phyloP scores from a whole-genome alignment of 805 yeast species.

The Saitoella complicata region DNA sequence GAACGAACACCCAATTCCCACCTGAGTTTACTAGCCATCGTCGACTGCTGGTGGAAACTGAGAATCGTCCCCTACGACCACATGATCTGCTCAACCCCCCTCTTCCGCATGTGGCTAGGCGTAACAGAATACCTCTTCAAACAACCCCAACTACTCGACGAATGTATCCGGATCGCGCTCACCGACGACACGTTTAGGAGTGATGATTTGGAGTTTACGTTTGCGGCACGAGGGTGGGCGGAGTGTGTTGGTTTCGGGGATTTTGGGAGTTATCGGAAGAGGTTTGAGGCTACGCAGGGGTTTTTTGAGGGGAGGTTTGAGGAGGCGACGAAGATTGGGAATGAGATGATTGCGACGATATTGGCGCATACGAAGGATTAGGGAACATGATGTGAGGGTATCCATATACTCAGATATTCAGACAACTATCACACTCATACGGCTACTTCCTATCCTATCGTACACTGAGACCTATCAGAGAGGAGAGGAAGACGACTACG shows the following conservation, averaged over 20 bases:
- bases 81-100: constrained; percentile 88
- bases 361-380: constrained; percentile 22
- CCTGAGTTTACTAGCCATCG: constrained; percentile 73
- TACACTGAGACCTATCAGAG: too few relatives aligned
- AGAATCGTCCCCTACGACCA: constrained; percentile 90
- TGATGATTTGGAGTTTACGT: constrained; percentile 83
- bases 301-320: constrained; percentile 76
- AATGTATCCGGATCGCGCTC: constrained; percentile 58
- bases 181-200: constrained; percentile 52
- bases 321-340: constrained; percentile 78
- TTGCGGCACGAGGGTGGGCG: constrained; percentile 87
- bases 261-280: constrained; percentile 50
- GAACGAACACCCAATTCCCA: constrained; percentile 70
- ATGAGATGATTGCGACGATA: constrained; percentile 82
- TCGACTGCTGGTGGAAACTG: constrained; percentile 78
- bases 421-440: too few relatives aligned
- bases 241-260: constrained; percentile 60
- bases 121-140: constrained; percentile 85
- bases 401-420: too few relatives aligned
- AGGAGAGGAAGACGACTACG: too few relatives aligned
- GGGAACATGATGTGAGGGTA: background rate
- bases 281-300: constrained; percentile 65
- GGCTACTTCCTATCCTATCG: too few relatives aligned
- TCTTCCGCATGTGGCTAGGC: constrained; percentile 82
- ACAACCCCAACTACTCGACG: constrained; percentile 66